These are phyloP conservation scores for Melastoma candidum DNA, from an alignment of 441 rosid species.

Conservation along the genomic window DNA sequence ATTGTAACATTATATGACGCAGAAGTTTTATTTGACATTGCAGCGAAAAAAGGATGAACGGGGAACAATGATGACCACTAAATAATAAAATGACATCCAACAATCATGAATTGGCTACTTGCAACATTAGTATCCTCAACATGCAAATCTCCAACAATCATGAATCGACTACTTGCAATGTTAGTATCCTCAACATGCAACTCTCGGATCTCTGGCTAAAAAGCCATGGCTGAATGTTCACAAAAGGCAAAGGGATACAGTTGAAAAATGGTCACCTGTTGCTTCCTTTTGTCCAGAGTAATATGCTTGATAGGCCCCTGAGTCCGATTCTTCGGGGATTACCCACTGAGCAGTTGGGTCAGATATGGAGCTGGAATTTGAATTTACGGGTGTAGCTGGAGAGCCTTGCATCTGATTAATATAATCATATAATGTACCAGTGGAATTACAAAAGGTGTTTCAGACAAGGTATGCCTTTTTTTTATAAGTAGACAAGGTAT, in stretches of 20 bases:
- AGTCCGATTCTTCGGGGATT: slow-evolving; percentile 64
- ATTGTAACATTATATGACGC: background rate
- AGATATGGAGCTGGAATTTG: slow-evolving; percentile 71
- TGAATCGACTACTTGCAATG: too few relatives aligned
- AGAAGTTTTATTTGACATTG: background rate
- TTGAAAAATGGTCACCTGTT: slow-evolving; percentile 21
- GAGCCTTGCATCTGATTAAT: slow-evolving; percentile 49
- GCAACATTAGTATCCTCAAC: too few relatives aligned
- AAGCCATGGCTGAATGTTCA: slow-evolving; percentile 7
- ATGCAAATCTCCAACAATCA: too few relatives aligned
- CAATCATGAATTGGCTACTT: too few relatives aligned
- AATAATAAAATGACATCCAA: too few relatives aligned
- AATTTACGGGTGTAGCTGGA: slow-evolving; percentile 76
- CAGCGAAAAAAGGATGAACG: background rate
- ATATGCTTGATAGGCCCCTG: slow-evolving; percentile 39
- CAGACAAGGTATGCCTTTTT: too few relatives aligned
- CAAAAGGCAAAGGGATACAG: slow-evolving; percentile 6
- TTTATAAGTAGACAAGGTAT: too few relatives aligned
- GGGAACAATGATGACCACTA: too few relatives aligned
- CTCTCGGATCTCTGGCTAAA: too few relatives aligned
- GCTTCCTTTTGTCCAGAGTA: slow-evolving; percentile 24
- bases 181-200: too few relatives aligned
- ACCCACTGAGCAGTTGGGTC: slow-evolving; percentile 50
- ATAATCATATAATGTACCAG: slow-evolving; percentile 11
- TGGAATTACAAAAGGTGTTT: slow-evolving; percentile 2